Conservation (phyloP, 305 asterid genomes). For the Fraxinus angustifolia region DNA sequence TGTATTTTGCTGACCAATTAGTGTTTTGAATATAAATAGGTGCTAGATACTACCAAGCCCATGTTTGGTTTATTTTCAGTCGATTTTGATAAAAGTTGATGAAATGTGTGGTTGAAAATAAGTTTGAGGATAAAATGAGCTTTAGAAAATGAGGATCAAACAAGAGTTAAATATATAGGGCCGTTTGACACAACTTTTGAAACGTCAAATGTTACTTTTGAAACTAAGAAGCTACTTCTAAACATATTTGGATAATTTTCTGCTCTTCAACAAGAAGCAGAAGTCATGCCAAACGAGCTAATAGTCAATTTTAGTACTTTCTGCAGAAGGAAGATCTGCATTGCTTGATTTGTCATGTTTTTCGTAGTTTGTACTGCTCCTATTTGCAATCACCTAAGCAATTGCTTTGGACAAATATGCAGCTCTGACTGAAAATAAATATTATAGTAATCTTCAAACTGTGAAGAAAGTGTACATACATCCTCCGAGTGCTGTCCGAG, state of each 20-base stretch:
- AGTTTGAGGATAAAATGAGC: not conserved
- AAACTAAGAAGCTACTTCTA: not conserved
- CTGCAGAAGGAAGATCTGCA: not conserved
- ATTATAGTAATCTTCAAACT: conserved; percentile 27
- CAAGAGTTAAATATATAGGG: not conserved
- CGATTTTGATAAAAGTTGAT: not conserved
- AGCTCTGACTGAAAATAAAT: conserved; percentile 49
- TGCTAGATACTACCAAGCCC: not conserved
- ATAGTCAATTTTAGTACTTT: not conserved
- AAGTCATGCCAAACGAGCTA: not conserved
- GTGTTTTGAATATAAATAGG: not conserved
- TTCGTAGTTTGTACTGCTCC: not conserved
- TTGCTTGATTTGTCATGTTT: not conserved
- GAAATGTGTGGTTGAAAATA: not conserved
- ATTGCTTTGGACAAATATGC: conserved; percentile 26
- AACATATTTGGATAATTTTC: not conserved
- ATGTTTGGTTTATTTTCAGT: not conserved
- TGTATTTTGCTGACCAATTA: not conserved
- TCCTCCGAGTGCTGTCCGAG: conserved; percentile 64
- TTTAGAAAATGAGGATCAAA: not conserved
- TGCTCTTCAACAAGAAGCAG: not conserved
- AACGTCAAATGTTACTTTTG: not conserved
- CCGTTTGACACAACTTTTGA: not conserved
- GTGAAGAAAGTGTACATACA: conserved; percentile 53
- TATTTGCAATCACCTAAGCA: not conserved